Conservation (phyloP, 2,329 filamentous ascomycete species). For the Penicillium sp. region DNA sequence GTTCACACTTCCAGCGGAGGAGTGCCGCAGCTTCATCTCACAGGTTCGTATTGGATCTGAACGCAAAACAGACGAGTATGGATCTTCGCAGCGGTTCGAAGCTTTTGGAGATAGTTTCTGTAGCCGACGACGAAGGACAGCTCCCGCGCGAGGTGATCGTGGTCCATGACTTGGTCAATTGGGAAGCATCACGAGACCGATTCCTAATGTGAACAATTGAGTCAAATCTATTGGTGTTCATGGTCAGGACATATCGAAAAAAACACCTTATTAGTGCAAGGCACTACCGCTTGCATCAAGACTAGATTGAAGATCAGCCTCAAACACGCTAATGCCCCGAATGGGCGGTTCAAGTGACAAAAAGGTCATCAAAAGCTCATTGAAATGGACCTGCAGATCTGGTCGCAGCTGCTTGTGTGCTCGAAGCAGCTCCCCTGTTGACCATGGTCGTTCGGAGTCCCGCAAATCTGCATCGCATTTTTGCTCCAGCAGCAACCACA, state of each 20-base stretch:
- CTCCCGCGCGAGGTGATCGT: no score
- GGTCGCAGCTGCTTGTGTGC: constrained; percentile 41
- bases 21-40: no score
- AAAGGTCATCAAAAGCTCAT: constrained; percentile 44
- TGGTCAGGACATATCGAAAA: neutral
- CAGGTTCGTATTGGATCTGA: no score
- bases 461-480: constrained; percentile 40
- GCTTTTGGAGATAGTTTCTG: no score
- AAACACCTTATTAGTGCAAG: neutral
- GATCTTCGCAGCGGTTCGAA: no score
- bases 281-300: neutral
- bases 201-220: neutral
- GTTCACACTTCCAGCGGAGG: no score
- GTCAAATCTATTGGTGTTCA: neutral
- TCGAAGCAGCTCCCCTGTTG: constrained; percentile 41
- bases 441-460: constrained; percentile 43
- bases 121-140: no score
- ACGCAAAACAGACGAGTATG: no score
- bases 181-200: no score
- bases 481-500: constrained; percentile 47
- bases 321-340: constrained; percentile 39
- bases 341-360: constrained; percentile 40
- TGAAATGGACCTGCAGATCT: constrained; percentile 45
- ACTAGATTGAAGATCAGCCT: constrained; percentile 34
- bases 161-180: no score